phyloP scores from a whole-genome alignment of 257 asterid genomes.

The Marsdenia floribunda region DNA sequence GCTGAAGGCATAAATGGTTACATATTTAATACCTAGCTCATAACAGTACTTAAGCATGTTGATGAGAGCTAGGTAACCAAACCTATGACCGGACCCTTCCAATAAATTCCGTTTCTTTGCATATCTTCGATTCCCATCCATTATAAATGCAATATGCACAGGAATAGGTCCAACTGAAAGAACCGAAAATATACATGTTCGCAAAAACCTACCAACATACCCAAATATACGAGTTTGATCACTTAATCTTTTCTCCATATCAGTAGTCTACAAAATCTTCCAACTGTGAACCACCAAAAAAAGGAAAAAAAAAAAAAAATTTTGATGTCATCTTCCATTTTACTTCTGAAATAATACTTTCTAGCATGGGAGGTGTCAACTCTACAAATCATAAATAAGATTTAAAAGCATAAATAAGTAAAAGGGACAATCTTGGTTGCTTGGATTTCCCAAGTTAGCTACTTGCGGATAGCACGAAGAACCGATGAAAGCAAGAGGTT shows the following conservation, averaged over 20 bases:
- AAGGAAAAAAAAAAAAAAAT: neutral
- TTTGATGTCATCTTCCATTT: neutral
- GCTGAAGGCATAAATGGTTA: constrained; percentile 77
- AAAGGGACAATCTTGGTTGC: neutral
- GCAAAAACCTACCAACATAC: constrained; percentile 2
- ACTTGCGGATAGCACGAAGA: neutral
- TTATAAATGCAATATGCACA: constrained; percentile 64
- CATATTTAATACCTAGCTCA: constrained; percentile 49
- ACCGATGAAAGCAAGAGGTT: neutral
- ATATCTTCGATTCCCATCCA: constrained; percentile 84
- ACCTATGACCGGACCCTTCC: constrained; percentile 57
- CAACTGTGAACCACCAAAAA: neutral
- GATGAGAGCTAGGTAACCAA: constrained; percentile 53
- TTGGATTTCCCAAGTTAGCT: neutral
- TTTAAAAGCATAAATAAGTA: neutral
- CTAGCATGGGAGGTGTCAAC: neutral
- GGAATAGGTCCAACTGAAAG: constrained; percentile 62
- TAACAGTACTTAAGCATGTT: constrained; percentile 61
- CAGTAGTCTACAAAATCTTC: neutral
- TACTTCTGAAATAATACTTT: neutral
- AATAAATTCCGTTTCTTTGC: constrained; percentile 48
- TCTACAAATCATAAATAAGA: neutral
- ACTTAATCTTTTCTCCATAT: constrained; percentile 16
- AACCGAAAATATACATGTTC: constrained; percentile 26
- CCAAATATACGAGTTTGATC: constrained; percentile 13